Conservation (phyloP, 1,139 yeast genomes). For the Yamadazyma sp. region DNA sequence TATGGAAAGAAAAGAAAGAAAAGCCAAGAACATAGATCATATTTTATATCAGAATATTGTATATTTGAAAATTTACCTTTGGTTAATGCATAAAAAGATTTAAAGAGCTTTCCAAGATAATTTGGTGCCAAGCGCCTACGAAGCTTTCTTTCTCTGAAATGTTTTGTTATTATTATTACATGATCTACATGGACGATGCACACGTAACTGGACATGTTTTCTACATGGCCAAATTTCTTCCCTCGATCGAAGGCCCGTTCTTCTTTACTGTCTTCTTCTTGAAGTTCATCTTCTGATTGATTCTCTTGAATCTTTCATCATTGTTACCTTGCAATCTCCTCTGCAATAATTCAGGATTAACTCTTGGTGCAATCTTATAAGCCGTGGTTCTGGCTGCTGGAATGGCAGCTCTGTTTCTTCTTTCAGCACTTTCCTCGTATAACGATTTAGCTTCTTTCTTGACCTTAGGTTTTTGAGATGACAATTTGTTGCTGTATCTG, state of each 20-base stretch:
- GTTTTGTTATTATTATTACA: neutral
- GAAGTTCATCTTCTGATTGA: slow-evolving; percentile 56
- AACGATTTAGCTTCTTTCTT: slow-evolving; percentile 53
- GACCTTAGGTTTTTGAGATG: slow-evolving; percentile 31
- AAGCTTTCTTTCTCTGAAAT: neutral
- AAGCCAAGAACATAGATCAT: slow-evolving; percentile 92
- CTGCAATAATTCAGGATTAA: slow-evolving; percentile 49
- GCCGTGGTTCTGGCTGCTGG: slow-evolving; percentile 88
- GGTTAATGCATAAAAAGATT: slow-evolving; percentile 19
- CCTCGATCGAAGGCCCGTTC: slow-evolving; percentile 79
- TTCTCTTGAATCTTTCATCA: slow-evolving; percentile 78
- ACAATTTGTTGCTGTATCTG: slow-evolving; percentile 49
- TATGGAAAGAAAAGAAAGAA: slow-evolving; percentile 99
- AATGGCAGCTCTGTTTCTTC: slow-evolving; percentile 91
- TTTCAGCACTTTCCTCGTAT: slow-evolving; percentile 89
- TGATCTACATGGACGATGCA: neutral
- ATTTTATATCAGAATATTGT: slow-evolving; percentile 13
- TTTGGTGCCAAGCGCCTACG: neutral
- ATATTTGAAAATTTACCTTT: slow-evolving; percentile 15
- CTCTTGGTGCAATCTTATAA: slow-evolving; percentile 87
- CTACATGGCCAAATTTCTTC: slow-evolving; percentile 57
- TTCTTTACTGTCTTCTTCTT: slow-evolving; percentile 53
- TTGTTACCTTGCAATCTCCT: slow-evolving; percentile 48
- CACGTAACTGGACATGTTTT: too few species aligned
- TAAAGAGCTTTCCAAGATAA: slow-evolving; percentile 1